A percentile compares a stretch with the other conserved stretches of the same genome.
Evolutionary conservation across 139 green algal species (phyloP).

Genomic region (Micractinium sp.): DNA sequence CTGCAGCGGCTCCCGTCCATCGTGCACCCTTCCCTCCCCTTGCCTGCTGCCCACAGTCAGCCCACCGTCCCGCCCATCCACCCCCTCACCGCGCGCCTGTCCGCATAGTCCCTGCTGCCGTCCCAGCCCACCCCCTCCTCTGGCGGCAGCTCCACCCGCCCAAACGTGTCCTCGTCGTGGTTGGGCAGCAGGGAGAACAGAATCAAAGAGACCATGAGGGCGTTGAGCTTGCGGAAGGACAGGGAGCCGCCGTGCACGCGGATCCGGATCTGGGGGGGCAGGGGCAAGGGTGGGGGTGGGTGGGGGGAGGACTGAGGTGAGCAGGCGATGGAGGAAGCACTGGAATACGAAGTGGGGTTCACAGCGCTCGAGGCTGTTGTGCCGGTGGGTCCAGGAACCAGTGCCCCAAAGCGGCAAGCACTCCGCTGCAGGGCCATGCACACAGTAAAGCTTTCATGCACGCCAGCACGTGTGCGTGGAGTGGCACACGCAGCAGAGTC

Average conservation of each 20-base stretch:
- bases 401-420: too few species aligned
- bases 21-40: neutral
- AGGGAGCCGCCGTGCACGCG: conserved; percentile 10
- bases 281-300: too few species aligned
- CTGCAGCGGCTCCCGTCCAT: too few species aligned
- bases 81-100: neutral
- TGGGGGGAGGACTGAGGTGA: too few species aligned
- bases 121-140: neutral
- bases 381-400: too few species aligned
- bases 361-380: too few species aligned
- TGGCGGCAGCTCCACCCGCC: conserved; percentile 7
- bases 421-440: too few species aligned
- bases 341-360: too few species aligned
- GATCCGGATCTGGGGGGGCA: conserved; percentile 13
- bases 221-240: conserved; percentile 25
- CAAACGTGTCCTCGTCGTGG: conserved; percentile 19
- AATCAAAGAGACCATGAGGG: conserved; percentile 2
- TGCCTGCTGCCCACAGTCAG: neutral
- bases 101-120: conserved; percentile 1
- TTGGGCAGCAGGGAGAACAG: conserved; percentile 25
- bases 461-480: too few species aligned
- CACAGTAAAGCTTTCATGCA: too few species aligned
- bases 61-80: neutral
- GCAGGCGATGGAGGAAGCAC: too few species aligned
- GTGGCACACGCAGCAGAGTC: too few species aligned